phyloP scores from a whole-genome alignment of 148 eudicot species.

The Cornus controversa region DNA sequence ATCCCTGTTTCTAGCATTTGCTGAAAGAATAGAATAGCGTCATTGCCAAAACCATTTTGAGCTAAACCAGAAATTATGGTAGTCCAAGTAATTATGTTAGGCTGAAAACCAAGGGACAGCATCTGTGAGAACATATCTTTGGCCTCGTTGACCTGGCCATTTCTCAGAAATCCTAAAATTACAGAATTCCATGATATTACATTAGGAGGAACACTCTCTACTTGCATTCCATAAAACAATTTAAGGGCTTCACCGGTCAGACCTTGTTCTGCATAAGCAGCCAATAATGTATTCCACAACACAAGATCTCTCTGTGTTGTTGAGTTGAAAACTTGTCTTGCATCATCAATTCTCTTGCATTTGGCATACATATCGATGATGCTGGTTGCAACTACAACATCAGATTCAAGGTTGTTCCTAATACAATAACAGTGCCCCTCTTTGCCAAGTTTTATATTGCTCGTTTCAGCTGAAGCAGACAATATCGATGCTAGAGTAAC shows the following conservation, averaged over 20 bases:
- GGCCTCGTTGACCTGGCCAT: conserved; percentile 42
- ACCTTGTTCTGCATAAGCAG: conserved; percentile 50
- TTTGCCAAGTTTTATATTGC: conserved; percentile 41
- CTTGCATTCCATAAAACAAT: conserved; percentile 49
- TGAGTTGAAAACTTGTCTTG: conserved; percentile 41
- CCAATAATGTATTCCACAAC: conserved; percentile 55
- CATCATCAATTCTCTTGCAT: conserved; percentile 33
- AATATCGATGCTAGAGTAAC: conserved; percentile 48
- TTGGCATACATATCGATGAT: conserved; percentile 53
- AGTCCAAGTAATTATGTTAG: conserved; percentile 47
- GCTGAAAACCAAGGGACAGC: conserved; percentile 31
- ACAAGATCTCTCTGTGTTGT: conserved; percentile 39
- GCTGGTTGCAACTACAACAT: conserved; percentile 42
- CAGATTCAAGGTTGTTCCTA: conserved; percentile 36
- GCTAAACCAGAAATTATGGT: conserved; percentile 42
- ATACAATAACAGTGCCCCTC: conserved; percentile 47
- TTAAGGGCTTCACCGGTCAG: conserved; percentile 44
- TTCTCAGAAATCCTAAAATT: conserved; percentile 36
- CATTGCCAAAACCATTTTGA: conserved; percentile 36
- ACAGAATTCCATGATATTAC: conserved; percentile 51
- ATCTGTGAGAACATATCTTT: conserved; percentile 42
- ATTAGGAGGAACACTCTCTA: conserved; percentile 37
- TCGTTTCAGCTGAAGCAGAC: conserved; percentile 34
- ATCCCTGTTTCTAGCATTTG: conserved; percentile 44
- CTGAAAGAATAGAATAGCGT: conserved; percentile 31